These are phyloP conservation scores for Claviceps spartinae DNA, from an alignment of 2,329 filamentous ascomycete species.

Conservation along the genomic window DNA sequence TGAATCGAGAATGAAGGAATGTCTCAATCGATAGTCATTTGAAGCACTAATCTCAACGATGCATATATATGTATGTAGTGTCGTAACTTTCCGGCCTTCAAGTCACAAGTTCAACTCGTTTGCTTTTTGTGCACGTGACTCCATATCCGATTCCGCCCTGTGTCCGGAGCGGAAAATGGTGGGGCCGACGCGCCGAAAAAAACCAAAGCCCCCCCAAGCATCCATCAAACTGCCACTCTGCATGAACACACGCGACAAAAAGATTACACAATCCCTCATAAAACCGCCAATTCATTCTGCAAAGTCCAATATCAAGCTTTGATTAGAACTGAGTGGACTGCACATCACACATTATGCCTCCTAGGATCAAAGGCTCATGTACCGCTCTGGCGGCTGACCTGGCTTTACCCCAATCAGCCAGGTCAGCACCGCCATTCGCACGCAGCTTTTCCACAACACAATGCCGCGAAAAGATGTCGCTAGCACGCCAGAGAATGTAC, in stretches of 20 bases:
- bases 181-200: background rate
- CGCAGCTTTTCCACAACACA: conserved; percentile 28
- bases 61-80: no score
- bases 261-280: no score
- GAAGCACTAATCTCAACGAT: no score
- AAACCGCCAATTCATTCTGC: no score
- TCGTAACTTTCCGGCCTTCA: no score
- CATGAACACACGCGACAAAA: background rate
- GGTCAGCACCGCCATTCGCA: conserved; percentile 6
- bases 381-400: conserved; percentile 13
- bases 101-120: no score
- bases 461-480: conserved; percentile 23
- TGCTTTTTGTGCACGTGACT: no score
- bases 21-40: no score
- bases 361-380: conserved; percentile 14
- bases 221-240: background rate
- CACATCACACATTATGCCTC: conserved; percentile 3
- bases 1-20: no score
- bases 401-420: conserved; percentile 1
- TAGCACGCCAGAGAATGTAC: conserved; percentile 24
- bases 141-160: no score
- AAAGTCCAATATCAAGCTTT: background rate
- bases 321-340: background rate
- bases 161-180: conserved; percentile 4
- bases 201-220: background rate